phyloP scores from a whole-genome alignment of 2,329 filamentous ascomycete species.

The Amauroascus niger region DNA sequence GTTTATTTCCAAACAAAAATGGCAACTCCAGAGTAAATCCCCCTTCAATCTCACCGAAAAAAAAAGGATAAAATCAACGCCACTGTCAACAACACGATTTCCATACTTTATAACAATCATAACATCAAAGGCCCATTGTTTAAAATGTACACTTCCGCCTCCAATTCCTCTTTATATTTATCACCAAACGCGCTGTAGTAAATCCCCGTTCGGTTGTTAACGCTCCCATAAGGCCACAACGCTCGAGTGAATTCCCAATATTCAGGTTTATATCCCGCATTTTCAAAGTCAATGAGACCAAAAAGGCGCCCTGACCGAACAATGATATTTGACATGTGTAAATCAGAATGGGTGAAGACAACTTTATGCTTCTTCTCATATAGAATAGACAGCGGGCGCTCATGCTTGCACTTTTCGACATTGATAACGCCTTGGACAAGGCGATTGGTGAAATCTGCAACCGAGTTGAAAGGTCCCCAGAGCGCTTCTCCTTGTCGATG shows the following conservation, averaged over 20 bases:
- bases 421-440: slow-evolving; percentile 6
- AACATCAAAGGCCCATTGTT: too few species aligned
- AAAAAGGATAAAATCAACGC: too few species aligned
- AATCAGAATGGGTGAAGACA: slow-evolving; percentile 12
- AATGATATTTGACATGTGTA: slow-evolving; percentile 12
- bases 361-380: too few species aligned
- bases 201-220: neutral
- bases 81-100: too few species aligned
- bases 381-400: slow-evolving; percentile 4
- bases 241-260: slow-evolving; percentile 13
- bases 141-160: too few species aligned
- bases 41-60: too few species aligned
- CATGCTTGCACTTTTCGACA: neutral
- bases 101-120: too few species aligned
- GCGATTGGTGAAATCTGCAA: slow-evolving; percentile 10
- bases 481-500: neutral
- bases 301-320: slow-evolving; percentile 3
- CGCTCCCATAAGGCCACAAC: slow-evolving; percentile 1
- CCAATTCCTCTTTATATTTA: slow-evolving; percentile 8
- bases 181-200: slow-evolving; percentile 7
- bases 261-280: slow-evolving; percentile 14
- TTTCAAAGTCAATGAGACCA: slow-evolving; percentile 12
- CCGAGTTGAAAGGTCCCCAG: slow-evolving; percentile 12
- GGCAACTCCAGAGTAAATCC: too few species aligned
- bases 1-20: too few species aligned